Base-by-base conservation (phyloP, 2,329 filamentous ascomycete genomes). In the Phaeosphaeriaceae sp. region DNA sequence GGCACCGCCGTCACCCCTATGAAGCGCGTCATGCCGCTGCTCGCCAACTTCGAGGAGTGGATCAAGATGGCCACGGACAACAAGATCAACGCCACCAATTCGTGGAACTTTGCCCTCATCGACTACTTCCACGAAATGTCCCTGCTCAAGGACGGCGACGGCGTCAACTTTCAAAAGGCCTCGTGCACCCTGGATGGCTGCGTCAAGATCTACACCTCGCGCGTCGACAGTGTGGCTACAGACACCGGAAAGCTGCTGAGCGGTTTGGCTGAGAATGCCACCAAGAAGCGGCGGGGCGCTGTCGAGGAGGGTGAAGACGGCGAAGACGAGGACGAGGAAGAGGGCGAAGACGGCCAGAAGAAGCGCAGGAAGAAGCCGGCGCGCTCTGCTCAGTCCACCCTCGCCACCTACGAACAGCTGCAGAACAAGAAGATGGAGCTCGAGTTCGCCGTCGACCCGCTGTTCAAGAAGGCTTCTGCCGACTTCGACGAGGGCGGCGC, bases 51-150 rank as follows among this genome's bases (percentile, higher is more conserved):
- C 71, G 95, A 99, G 78, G 95, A 99, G 77, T 98, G 94, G 95
- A 98, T 99, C 93, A 99, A 98, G 84, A 96, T 99, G 93, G 95
- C 95, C 1, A 98, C 95, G 17, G 95, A 99, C 82, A 99, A 99
- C 71, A 84, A 84, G 76, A 99, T 99, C 84, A 99, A 98, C 76
- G 94, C 95, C 49, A 88, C 90, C 58, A 99, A 99, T 78, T 97
- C 93, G 27, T 99, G 95, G 95, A 98, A 98, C 78, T 98, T 99
- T 80, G 95, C 95, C n/a, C 86, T 99, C 19, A 99, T 99, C 75
- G 95, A 99, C 78, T 99, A 99, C 80, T 99, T 99, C 73, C 94
- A 99, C 78, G 95, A 99, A 73, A 98, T 99, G 95, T 97, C 93
- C 1, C 82, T 99, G 45, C 83, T 99, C 48, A 96, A 96, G 75